Evolutionary conservation across 2,329 filamentous ascomycete genomes (phyloP), one percentile per base, ranked within the genome.

Genomic region (Falciphora oryzae): DNA sequence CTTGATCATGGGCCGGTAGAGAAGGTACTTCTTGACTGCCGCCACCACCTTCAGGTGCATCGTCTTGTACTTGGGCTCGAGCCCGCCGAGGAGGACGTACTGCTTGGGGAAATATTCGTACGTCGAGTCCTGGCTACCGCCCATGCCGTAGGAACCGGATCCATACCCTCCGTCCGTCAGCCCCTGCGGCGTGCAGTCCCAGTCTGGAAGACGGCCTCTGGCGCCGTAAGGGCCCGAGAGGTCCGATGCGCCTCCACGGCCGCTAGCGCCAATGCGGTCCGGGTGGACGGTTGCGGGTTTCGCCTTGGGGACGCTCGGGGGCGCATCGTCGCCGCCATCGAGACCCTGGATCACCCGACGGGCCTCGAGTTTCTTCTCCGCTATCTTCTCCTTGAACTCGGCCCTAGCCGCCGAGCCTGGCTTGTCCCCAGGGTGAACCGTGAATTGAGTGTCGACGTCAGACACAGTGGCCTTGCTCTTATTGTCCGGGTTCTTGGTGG

Each of bases 1-100:
- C 8, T 86, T 83, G 27, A 87, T 83, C 85, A 95, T 89, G 0
- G 93, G 92, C 6, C 89, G 84, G 76, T 86, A 96, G 65, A 96
- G 85, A 13, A 96, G 81, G 74, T 90, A 83, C 68, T 92, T 82
- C 68, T 90, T 89, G 50, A 89, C 85, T 0, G 86, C 86, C 6
- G 89, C 84, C 35, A 89, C 84, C 4, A 87, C 84, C 65, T 84
- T 85, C 65, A 89, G 81, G 73, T 96, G 92, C 76, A 96, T 84
- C 27, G 82, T 83, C 66, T 83, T 80, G 74, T 96, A 96, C 73
- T 92, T 90, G 35, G 82, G 77, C 67, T 89, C 85, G 1, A 87
- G 80, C 0, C 92, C 93, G 65, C 91, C 91, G 2, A 96, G 83
- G 6, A 96, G 83, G 16, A 95, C 77, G 71, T 89, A 90, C 78